Evolutionary conservation across 257 asterid genomes (phyloP).

Genomic region (Apocynum venetum): DNA sequence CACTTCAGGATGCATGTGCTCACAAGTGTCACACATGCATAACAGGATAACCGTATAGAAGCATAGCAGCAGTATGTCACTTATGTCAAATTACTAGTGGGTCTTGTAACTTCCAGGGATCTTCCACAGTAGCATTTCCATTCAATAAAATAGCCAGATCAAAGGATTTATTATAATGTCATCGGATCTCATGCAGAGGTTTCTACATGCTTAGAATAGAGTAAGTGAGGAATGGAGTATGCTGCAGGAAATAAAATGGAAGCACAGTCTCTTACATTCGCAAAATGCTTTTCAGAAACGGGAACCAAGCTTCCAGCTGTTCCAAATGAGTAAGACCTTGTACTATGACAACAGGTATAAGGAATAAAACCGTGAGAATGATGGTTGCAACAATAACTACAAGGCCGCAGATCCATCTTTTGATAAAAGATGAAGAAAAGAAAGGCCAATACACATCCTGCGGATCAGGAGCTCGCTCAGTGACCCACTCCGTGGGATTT

Average conservation of each 20-base stretch:
- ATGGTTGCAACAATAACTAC: slow-evolving; percentile 52
- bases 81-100: not conserved
- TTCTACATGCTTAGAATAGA: not conserved
- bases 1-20: not conserved
- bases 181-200: not conserved
- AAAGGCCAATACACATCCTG: slow-evolving; percentile 94
- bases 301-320: slow-evolving; percentile 76
- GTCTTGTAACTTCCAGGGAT: not conserved
- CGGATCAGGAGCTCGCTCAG: slow-evolving; percentile 94
- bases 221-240: not conserved
- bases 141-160: not conserved
- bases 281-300: slow-evolving; percentile 68
- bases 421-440: slow-evolving; percentile 76
- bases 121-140: not conserved
- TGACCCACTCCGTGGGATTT: slow-evolving; percentile 85
- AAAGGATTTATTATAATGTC: not conserved
- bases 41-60: not conserved
- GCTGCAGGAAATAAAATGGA: not conserved
- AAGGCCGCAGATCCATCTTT: slow-evolving; percentile 68
- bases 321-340: slow-evolving; percentile 96
- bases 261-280: slow-evolving; percentile 45
- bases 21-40: not conserved
- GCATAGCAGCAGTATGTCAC: not conserved
- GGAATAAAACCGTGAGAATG: slow-evolving; percentile 59
- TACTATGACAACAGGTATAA: slow-evolving; percentile 75